Conservation (phyloP, 148 eudicot species). For the Spergularia bocconei region DNA sequence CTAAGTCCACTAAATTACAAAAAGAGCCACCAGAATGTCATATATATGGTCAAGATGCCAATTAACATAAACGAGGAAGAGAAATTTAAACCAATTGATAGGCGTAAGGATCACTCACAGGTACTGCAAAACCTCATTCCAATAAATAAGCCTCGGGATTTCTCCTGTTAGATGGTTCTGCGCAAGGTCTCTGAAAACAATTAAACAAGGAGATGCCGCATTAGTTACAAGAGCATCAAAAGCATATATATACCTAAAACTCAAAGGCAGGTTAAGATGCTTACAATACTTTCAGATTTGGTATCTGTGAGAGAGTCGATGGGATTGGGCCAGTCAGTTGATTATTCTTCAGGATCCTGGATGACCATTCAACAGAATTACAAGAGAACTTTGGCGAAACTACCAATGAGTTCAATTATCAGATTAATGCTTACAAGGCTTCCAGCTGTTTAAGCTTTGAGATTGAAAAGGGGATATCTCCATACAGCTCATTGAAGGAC, state of each 20-base stretch:
- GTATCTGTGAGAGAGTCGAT: conserved; percentile 95
- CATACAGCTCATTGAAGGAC: conserved; percentile 74
- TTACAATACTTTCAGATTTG: conserved; percentile 81
- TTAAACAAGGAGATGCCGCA: neutral
- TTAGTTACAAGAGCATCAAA: neutral
- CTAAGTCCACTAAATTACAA: conserved; percentile 68
- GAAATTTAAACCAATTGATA: neutral
- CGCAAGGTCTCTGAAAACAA: conserved; percentile 70
- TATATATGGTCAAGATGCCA: neutral
- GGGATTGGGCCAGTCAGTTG: conserved; percentile 91
- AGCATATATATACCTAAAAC: neutral
- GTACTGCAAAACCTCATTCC: conserved; percentile 97
- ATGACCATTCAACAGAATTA: conserved; percentile 1
- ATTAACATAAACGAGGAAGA: neutral
- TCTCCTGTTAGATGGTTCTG: conserved; percentile 91
- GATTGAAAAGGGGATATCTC: conserved; percentile 89
- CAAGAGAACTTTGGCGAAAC: neutral
- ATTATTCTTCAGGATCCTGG: conserved; percentile 83
- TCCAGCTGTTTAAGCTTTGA: conserved; percentile 93
- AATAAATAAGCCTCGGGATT: conserved; percentile 92
- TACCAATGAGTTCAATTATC: neutral
- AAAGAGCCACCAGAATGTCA: neutral
- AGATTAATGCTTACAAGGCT: conserved; percentile 49
- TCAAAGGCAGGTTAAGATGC: conserved; percentile 10
- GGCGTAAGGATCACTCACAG: conserved; percentile 47